A percentile compares a stretch with the other conserved stretches of the same genome.
These are phyloP conservation scores for Aspergillus udagawae DNA, from an alignment of 2,329 filamentous ascomycete genomes.

Conservation along the genomic window DNA sequence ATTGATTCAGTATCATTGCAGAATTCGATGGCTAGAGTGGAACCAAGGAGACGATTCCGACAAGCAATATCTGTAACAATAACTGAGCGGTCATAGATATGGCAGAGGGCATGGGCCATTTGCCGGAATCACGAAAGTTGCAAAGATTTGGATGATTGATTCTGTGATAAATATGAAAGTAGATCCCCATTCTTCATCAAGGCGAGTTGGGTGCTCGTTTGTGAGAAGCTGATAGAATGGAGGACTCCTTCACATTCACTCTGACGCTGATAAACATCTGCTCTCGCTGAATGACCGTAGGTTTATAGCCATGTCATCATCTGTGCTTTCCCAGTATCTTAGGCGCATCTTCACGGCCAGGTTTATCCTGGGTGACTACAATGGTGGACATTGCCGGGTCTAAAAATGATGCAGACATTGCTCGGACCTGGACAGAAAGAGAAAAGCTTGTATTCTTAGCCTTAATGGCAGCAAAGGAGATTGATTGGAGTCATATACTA, in stretches of 20 bases:
- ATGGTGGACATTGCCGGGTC: conserved; percentile 4
- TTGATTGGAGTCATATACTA: no score
- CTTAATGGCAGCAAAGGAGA: no score
- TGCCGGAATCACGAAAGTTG: conserved; percentile 21
- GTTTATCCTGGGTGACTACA: conserved; percentile 9
- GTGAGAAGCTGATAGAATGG: conserved; percentile 11
- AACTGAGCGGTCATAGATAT: conserved; percentile 22
- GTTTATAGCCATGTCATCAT: conserved; percentile 15
- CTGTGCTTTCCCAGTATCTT: conserved; percentile 10
- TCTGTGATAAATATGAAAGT: conserved; percentile 17
- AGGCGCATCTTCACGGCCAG: conserved; percentile 18
- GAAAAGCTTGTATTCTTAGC: no score
- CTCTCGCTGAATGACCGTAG: conserved; percentile 12
- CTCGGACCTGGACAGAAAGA: no score
- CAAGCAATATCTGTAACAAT: conserved; percentile 27
- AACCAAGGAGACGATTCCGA: conserved; percentile 26
- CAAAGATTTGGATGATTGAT: conserved; percentile 11
- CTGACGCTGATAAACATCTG: conserved; percentile 19
- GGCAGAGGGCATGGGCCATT: conserved; percentile 20
- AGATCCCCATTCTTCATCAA: conserved; percentile 26
- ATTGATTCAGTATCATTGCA: conserved; percentile 26
- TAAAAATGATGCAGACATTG: no score
- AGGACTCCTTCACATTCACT: conserved; percentile 14
- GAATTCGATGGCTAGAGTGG: conserved; percentile 23
- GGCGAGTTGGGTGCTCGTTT: conserved; percentile 14